phyloP scores from a whole-genome alignment of 208 protist genomes.

The Angomonas deanei region DNA sequence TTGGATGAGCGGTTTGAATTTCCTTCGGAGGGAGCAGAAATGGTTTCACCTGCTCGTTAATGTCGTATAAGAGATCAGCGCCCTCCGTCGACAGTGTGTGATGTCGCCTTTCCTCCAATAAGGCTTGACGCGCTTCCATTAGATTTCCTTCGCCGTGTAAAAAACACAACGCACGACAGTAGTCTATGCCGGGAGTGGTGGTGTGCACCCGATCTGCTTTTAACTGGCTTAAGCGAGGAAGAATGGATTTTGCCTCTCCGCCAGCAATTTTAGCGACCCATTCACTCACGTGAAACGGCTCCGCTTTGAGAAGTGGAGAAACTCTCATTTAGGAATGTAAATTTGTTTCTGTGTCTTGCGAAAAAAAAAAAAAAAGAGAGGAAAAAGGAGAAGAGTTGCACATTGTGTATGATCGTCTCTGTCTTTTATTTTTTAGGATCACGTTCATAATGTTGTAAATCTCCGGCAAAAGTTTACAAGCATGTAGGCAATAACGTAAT shows the following conservation, averaged over 20 bases:
- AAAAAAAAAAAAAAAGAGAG: constrained; percentile 3
- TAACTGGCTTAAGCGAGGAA: constrained; percentile 38
- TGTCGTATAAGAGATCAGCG: constrained; percentile 31
- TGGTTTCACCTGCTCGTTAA: constrained; percentile 34
- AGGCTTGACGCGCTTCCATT: constrained; percentile 54
- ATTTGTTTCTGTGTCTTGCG: no score
- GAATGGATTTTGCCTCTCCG: constrained; percentile 9
- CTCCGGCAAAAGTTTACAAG: no score
- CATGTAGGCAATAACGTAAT: no score
- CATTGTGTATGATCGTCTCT: not conserved
- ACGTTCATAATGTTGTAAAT: no score
- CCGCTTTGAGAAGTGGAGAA: no score
- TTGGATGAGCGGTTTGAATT: constrained; percentile 31
- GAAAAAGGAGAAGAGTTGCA: constrained; percentile 5
- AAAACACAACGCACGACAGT: constrained; percentile 66
- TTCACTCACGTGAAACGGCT: no score
- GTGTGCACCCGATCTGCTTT: constrained; percentile 14
- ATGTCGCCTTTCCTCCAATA: constrained; percentile 66
- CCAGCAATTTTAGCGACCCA: not conserved
- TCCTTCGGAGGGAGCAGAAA: constrained; percentile 37
- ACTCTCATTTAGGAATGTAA: no score
- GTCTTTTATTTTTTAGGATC: not conserved
- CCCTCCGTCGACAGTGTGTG: constrained; percentile 30
- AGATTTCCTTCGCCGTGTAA: constrained; percentile 27
- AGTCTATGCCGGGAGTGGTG: constrained; percentile 39